These are phyloP conservation scores for Hemisphaericaspora lyxosophila DNA, from an alignment of 1,139 yeast genomes.

Conservation along the genomic window DNA sequence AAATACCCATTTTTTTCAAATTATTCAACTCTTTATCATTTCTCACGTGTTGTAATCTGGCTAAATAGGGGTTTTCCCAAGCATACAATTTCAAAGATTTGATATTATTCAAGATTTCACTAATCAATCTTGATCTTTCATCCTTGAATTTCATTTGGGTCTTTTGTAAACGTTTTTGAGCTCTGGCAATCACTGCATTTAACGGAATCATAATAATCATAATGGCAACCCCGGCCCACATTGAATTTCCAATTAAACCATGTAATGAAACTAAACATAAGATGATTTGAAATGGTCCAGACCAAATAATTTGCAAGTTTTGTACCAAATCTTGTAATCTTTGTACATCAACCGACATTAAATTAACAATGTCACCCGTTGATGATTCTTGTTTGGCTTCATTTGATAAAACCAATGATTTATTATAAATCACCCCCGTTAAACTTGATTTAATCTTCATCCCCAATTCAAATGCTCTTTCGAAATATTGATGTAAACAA, in stretches of 20 bases:
- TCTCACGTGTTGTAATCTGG: constrained; percentile 74
- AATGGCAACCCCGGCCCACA: constrained; percentile 96
- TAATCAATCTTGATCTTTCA: constrained; percentile 57
- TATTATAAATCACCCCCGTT: constrained; percentile 76
- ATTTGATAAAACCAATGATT: constrained; percentile 75
- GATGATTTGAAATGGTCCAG: constrained; percentile 91
- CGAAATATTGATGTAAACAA: constrained; percentile 88
- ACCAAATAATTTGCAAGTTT: constrained; percentile 86
- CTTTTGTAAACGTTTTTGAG: constrained; percentile 74
- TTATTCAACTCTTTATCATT: constrained; percentile 84
- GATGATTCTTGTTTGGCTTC: constrained; percentile 79
- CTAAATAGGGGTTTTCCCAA: constrained; percentile 88
- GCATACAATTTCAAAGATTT: constrained; percentile 91
- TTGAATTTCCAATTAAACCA: constrained; percentile 76
- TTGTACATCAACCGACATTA: constrained; percentile 97
- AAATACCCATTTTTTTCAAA: constrained; percentile 72
- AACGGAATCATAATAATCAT: constrained; percentile 85
- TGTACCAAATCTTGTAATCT: constrained; percentile 88
- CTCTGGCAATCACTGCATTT: constrained; percentile 70
- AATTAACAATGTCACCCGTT: constrained; percentile 96
- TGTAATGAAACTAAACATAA: constrained; percentile 78
- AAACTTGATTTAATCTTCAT: constrained; percentile 84
- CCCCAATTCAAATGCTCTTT: constrained; percentile 84
- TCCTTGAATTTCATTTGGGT: constrained; percentile 49
- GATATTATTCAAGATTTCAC: constrained; percentile 87